Evolutionary conservation across 345 rosid species (phyloP).

Genomic region (Nasturtium officinale): DNA sequence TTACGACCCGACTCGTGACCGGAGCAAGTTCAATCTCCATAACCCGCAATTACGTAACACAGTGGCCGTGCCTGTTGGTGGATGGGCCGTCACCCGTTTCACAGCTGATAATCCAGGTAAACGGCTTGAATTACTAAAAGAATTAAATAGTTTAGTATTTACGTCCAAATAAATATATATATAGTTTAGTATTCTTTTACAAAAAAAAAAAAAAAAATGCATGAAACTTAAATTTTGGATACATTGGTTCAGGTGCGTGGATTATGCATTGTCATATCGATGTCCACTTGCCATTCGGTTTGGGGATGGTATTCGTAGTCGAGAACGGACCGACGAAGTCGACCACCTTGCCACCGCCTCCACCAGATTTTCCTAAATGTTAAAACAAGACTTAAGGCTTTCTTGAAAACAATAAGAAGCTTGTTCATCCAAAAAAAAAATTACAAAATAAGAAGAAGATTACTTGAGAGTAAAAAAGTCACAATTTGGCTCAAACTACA

Average conservation of each 20-base stretch:
- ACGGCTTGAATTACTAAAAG: neutral
- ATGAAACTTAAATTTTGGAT: neutral
- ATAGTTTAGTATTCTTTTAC: too few relatives aligned
- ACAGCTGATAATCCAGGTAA: conserved; percentile 83
- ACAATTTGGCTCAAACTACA: neutral
- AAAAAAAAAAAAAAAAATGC: neutral
- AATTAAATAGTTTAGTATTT: neutral
- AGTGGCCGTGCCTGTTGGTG: conserved; percentile 76
- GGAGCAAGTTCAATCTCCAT: conserved; percentile 56
- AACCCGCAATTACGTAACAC: conserved; percentile 80
- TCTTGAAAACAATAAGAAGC: neutral
- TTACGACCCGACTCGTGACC: conserved; percentile 51
- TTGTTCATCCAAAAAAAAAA: neutral
- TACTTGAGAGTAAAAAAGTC: conserved; percentile 1
- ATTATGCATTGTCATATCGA: conserved; percentile 73
- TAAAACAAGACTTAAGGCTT: conserved; percentile 40
- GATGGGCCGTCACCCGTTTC: conserved; percentile 87
- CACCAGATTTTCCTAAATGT: conserved; percentile 65
- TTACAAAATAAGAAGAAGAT: neutral
- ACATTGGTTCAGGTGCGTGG: conserved; percentile 60
- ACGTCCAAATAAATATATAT: too few relatives aligned
- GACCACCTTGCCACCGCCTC: conserved; percentile 67
- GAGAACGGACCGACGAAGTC: conserved; percentile 63
- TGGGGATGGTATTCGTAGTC: conserved; percentile 60
- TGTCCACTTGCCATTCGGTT: conserved; percentile 61